Evolutionary conservation across 73 alveolate species (phyloP).

Genomic region (Durusdinium trenchii): DNA sequence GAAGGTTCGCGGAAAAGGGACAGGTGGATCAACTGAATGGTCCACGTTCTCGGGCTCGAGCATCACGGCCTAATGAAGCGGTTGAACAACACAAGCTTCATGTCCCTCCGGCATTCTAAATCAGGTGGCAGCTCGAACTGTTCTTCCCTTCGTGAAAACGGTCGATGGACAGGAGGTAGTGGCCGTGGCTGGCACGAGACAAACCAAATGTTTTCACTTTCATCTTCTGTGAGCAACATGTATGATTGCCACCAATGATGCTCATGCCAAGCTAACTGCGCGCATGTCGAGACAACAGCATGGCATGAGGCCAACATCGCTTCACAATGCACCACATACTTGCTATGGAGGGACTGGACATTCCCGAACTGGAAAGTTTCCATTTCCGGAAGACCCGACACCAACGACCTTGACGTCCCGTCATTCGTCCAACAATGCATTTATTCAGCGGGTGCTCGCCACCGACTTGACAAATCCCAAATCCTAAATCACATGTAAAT

Average conservation of each 20-base stretch:
- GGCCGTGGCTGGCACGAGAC: neutral
- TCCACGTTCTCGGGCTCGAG: no score
- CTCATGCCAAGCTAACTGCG: neutral
- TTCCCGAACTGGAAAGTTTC: constrained; percentile 28
- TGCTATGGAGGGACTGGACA: neutral
- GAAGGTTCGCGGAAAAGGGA: no score
- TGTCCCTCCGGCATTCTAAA: neutral
- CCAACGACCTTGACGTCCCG: neutral
- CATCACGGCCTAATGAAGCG: no score
- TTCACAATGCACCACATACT: neutral
- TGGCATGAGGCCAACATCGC: neutral
- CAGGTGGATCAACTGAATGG: no score
- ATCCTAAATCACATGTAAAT: neutral
- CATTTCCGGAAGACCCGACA: neutral
- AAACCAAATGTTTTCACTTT: neutral
- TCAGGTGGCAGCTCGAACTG: neutral
- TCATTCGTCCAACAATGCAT: neutral
- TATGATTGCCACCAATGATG: neutral
- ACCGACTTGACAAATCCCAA: constrained; percentile 39
- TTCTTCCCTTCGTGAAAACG: neutral
- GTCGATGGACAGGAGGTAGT: neutral
- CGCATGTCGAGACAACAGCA: neutral
- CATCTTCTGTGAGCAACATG: neutral
- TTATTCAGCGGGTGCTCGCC: constrained; percentile 38
- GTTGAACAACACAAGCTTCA: no score